These are phyloP conservation scores for Xenosphaeropsis pyriputrescens DNA, from an alignment of 2,329 filamentous ascomycete species.

Conservation along the genomic window DNA sequence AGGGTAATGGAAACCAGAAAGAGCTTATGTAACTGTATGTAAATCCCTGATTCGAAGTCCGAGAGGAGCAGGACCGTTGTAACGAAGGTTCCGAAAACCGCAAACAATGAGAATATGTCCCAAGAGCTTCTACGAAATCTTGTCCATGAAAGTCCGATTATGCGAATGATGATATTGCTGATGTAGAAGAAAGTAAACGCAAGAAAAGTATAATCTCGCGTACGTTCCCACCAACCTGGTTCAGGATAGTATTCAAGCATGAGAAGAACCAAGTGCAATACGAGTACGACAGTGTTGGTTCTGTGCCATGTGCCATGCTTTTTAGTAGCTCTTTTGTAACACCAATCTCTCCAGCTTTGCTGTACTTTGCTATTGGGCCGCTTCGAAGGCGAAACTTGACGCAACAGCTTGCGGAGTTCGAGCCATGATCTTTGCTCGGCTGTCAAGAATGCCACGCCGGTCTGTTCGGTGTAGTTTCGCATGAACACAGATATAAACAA, in stretches of 20 bases:
- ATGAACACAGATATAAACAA: constrained; percentile 99
- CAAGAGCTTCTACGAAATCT: constrained; percentile 87
- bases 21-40: constrained; percentile 78
- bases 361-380: constrained; percentile 68
- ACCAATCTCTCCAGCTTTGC: constrained; percentile 79
- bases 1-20: constrained; percentile 85
- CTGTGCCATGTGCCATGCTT: constrained; percentile 90
- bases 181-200: constrained; percentile 70
- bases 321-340: constrained; percentile 83
- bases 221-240: constrained; percentile 51
- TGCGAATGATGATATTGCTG: constrained; percentile 67
- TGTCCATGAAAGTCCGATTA: constrained; percentile 81
- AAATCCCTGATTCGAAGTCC: constrained; percentile 39
- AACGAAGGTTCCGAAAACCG: constrained; percentile 65
- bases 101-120: constrained; percentile 79
- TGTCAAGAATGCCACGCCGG: constrained; percentile 88
- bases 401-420: constrained; percentile 78
- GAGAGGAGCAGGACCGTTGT: constrained; percentile 67
- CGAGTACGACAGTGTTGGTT: constrained; percentile 62
- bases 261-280: constrained; percentile 71
- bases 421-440: constrained; percentile 95
- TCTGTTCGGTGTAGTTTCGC: constrained; percentile 98
- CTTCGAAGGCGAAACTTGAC: constrained; percentile 90
- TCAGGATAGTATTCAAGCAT: constrained; percentile 78
- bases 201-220: constrained; percentile 66